These are phyloP conservation scores for Hanseniaspora singularis DNA, from an alignment of 805 yeast species.

Conservation along the genomic window DNA sequence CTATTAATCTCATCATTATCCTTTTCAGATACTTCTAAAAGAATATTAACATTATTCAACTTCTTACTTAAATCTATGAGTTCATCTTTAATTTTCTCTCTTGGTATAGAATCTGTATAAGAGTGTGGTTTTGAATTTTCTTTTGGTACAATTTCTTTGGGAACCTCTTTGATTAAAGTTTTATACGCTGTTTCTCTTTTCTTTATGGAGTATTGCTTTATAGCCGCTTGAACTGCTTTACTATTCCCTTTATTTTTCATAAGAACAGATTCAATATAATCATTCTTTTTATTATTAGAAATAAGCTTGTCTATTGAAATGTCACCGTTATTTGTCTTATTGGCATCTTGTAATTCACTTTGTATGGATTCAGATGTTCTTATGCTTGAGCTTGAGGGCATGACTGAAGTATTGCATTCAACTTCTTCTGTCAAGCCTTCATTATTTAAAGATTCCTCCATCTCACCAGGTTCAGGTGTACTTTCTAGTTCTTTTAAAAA, in stretches of 20 bases:
- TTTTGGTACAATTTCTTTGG: too few relatives aligned
- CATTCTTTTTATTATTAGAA: slow-evolving; percentile 13
- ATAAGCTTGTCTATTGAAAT: slow-evolving; percentile 24
- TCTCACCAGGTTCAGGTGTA: slow-evolving; percentile 32
- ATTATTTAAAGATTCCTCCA: slow-evolving; percentile 27
- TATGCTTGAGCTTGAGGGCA: slow-evolving; percentile 17
- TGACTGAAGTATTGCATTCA: too few relatives aligned
- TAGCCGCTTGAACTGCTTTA: slow-evolving; percentile 12
- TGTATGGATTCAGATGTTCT: background rate
- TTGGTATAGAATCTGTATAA: too few relatives aligned
- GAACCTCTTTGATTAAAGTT: background rate
- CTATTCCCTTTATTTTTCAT: slow-evolving; percentile 11
- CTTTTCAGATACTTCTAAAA: background rate
- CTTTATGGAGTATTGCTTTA: slow-evolving; percentile 2
- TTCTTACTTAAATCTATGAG: slow-evolving; percentile 1
- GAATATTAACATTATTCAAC: background rate
- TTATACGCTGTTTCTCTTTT: slow-evolving; percentile 6
- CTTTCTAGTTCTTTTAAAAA: slow-evolving; percentile 27
- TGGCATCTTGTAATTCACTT: background rate
- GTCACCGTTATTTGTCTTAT: slow-evolving; percentile 23
- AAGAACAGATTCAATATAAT: slow-evolving; percentile 8
- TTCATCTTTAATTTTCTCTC: slow-evolving; percentile 4
- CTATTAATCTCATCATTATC: background rate
- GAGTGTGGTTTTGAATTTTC: too few relatives aligned
- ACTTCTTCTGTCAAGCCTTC: slow-evolving; percentile 25